A percentile compares a stretch with the other conserved stretches of the same genome.
Evolutionary conservation across 2,329 filamentous ascomycete genomes (phyloP).

Genomic region (Penicillium occitanis): DNA sequence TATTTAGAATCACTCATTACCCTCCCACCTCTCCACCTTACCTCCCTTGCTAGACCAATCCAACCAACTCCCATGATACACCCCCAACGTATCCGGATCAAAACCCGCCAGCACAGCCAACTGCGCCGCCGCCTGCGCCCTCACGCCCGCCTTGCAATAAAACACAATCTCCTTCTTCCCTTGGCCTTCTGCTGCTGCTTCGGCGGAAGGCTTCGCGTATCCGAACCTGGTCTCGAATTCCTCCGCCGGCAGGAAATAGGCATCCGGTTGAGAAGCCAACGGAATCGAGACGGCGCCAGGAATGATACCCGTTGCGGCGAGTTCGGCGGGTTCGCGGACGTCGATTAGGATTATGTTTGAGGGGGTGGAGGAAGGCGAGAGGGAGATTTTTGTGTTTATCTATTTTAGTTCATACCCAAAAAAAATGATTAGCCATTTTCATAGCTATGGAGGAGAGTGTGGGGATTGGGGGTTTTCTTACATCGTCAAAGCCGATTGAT

Average conservation of each 20-base stretch:
- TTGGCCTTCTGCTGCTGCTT: constrained; percentile 15
- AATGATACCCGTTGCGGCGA: constrained; percentile 58
- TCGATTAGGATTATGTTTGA: constrained; percentile 43
- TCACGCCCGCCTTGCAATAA: constrained; percentile 90
- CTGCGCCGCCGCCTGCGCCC: constrained; percentile 73
- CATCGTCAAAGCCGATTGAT: constrained; percentile 40
- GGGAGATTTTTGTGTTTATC: constrained; percentile 32
- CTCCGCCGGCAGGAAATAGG: constrained; percentile 69
- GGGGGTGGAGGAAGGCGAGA: constrained; percentile 34
- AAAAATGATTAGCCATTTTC: background rate
- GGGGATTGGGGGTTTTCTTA: constrained; percentile 23
- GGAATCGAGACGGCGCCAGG: constrained; percentile 82
- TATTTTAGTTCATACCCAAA: constrained; percentile 20
- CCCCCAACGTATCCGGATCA: constrained; percentile 58
- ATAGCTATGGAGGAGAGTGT: background rate
- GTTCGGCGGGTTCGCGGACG: constrained; percentile 50
- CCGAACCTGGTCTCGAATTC: constrained; percentile 85
- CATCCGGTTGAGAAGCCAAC: constrained; percentile 72
- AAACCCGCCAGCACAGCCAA: constrained; percentile 78
- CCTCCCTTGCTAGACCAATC: constrained; percentile 81
- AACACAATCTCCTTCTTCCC: constrained; percentile 63
- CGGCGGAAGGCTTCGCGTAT: constrained; percentile 62
- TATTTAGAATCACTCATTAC: constrained; percentile 24
- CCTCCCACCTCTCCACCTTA: constrained; percentile 52
- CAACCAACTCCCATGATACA: constrained; percentile 56